Base-by-base conservation (phyloP, 1,284 basidiomycete genomes). In the Cryptococcus sp. region DNA sequence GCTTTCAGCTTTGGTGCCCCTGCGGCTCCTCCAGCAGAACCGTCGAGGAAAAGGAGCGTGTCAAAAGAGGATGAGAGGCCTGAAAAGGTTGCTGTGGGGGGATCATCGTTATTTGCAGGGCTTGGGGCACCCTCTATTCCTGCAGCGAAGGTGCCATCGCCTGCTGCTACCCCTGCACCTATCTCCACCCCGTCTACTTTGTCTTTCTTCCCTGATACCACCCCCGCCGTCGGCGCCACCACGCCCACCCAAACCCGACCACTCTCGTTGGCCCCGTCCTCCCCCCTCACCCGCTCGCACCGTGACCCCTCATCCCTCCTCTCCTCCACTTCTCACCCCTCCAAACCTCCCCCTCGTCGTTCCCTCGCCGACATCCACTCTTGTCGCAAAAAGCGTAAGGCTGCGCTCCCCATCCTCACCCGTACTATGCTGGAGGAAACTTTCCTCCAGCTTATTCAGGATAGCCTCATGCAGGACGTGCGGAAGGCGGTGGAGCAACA, bases 361-460 rank as follows among this genome's bases (percentile, higher is more conserved):
- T 39, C 55, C 20, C 43, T 53, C 13, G 16, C 53, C 18, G 45
- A 48, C 13, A 40, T 35, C 5, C 46, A 53, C 37, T 24, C 38
- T 12, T 37, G 49, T 9, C 38, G 55, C 33, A 39, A 33, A 4
- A 9, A 52, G 13, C 56, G 42, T n/a, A 12, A 54, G 9, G 18
- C 47, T 4, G 53, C 55, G 33, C 42, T 70, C 0, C 56, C 66
- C 0, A 39, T 55, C 0, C 23, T 74, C 11, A 50, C 55, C 28
- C 59, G 64, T 43, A 39, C 56, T n/a, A 53, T 74, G n/a, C 44
- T 74, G 1, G 15, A 46, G 2, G 63, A 69, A 21, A 64, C 68
- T 15, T 52, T 72, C 9, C 47, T 53, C 3, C n/a, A 21, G 2
- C 50, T 71, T 21, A 38, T 74, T 1, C 20, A 51, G 9, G 57